Base-by-base conservation (phyloP, 441 rosid genomes). In the Dalechampia spathulata region DNA sequence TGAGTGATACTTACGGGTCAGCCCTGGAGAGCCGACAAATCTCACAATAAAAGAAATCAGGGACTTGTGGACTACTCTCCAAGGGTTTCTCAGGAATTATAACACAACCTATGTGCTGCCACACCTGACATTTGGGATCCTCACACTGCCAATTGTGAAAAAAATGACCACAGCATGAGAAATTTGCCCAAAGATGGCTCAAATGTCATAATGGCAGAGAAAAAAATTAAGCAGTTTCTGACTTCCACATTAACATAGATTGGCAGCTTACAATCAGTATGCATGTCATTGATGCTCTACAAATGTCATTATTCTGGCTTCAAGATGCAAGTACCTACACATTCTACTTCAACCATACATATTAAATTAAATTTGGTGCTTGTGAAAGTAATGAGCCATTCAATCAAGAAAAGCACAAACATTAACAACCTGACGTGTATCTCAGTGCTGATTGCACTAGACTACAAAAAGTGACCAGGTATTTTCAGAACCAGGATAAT, bases 61-160 rank as follows among this genome's bases (percentile, higher is more conserved):
- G 96, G 76, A 74, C 43, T 38, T 72, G 81, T n/a, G 72, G 79
- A 74, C 17, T 77, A 47, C 79, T 85, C 53, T 94, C 95, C 67
- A 61, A 61, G 25, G 87, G 80, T 65, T 83, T 90, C 65, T 90
- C 96, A 17, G 95, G 85, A 64, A 87, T 64, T 53, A 84, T 43
- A 64, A 94, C 95, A 69, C 99, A 94, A 40, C 72, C 72, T 63
- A 90, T 69, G 63, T 94, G 99, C 58, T 94, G 92, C 99, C 94
- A 84, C 20, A 80, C 83, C 19, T 63, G 80, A 65, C 99, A 94
- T 66, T 75, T 79, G 9, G 66, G 77, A 67, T 80, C 98, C 71
- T 84, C 94, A 61, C 99, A 90, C 99, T 94, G 83, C 69, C 49
- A 62, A 63, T 49, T 22, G 50, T 15, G 39, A 60, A 67, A 25